Base-by-base conservation (phyloP, 2,329 filamentous ascomycete genomes). In the Trichophyton equinum region DNA sequence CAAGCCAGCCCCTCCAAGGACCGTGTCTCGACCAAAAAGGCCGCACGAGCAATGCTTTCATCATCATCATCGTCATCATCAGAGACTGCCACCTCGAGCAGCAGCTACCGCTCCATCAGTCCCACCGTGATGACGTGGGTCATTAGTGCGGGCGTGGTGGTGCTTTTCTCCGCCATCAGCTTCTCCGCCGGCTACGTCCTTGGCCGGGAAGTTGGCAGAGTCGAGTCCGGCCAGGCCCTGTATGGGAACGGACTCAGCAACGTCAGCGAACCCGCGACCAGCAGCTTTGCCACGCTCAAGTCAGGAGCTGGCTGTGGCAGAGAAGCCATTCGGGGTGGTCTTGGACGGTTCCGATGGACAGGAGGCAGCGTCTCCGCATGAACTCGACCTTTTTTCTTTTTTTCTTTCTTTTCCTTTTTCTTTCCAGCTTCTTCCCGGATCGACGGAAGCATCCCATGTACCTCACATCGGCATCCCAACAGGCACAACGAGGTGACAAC, bases 81-180 rank as follows among this genome's bases (percentile, higher is more conserved):
- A 1, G 49, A 60, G 7, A 71, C 75, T 38, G 33, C 33, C 33
- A 38, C 8, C 33, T 36, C 33, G 1, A 9, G 9, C 18, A 66
- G 70, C 4, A 66, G 69, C 2, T 30, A 30, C 6, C 27, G 27
- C 27, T 65, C 70, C 5, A 76, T 82, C 61, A 81, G 77, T 36
- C 83, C 83, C 0, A 85, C 83, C 0, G 73, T 86, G 7, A 79
- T 86, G 65, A 85, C 83, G 0, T 86, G 84, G 84, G 81, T 85
- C 3, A 79, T 85, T 55, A 83, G 82, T 57, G 84, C 84, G 0
- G 83, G 84, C 1, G 82, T 86, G 18, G 81, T 86, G 1, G 81
- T 86, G 1, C 76, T 85, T 0, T 80, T 86, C 60, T 83, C 81
- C 15, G 84, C 83, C 1, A 79, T 86, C 63, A 84, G 82, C 66